These are phyloP conservation scores for Meredithiella fracta DNA, from an alignment of 2,329 filamentous ascomycete genomes.

Conservation along the genomic window DNA sequence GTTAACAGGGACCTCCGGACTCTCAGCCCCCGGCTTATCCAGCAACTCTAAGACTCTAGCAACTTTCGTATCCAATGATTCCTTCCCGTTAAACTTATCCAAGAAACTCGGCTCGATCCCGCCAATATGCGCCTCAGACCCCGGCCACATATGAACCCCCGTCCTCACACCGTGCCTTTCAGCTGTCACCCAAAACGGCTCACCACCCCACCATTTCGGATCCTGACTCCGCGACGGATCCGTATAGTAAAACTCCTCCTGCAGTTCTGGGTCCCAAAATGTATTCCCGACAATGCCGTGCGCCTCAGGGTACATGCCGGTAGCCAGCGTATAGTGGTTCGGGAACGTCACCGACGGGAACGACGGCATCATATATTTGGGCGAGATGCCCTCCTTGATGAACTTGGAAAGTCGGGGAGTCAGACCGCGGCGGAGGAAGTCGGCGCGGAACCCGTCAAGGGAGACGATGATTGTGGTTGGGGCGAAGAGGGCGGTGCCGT, in stretches of 20 bases:
- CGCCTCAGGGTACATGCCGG: constrained; percentile 78
- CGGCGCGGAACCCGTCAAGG: constrained; percentile 86
- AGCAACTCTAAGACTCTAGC: constrained; percentile 64
- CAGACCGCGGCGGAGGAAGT: constrained; percentile 69
- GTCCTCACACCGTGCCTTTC: constrained; percentile 63
- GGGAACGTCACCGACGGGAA: constrained; percentile 96
- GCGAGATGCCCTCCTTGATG: constrained; percentile 69
- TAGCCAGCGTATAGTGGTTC: constrained; percentile 86
- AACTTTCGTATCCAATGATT: constrained; percentile 60
- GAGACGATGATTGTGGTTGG: constrained; percentile 90
- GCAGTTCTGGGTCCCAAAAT: constrained; percentile 70
- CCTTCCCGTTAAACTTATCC: constrained; percentile 69
- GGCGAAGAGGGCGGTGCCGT: constrained; percentile 76
- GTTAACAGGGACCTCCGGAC: constrained; percentile 25
- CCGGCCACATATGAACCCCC: constrained; percentile 97
- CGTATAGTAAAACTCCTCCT: constrained; percentile 78
- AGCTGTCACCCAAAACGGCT: constrained; percentile 87
- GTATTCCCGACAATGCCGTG: constrained; percentile 89
- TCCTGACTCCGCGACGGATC: constrained; percentile 60
- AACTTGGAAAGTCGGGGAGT: constrained; percentile 71
- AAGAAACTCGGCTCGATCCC: constrained; percentile 61
- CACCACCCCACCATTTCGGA: constrained; percentile 85
- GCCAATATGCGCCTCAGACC: constrained; percentile 73
- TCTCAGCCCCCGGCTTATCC: constrained; percentile 61
- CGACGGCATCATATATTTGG: constrained; percentile 80